A percentile compares a stretch with the other conserved stretches of the same genome.
Evolutionary conservation across 2,329 filamentous ascomycete species (phyloP).

Genomic region (Hymenoscyphus linearis): DNA sequence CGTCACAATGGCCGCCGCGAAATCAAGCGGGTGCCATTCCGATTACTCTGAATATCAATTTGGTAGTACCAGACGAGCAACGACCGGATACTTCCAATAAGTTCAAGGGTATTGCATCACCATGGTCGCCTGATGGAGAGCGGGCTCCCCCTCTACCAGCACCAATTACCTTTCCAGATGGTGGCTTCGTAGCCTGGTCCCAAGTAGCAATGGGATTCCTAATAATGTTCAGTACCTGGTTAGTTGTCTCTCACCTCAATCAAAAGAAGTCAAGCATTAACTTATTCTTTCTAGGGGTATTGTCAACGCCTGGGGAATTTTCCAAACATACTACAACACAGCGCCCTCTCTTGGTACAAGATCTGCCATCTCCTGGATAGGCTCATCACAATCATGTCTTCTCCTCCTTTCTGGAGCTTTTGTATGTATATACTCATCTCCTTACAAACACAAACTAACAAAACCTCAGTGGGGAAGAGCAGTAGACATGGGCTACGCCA

Average conservation of each 20-base stretch:
- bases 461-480: slow-evolving; percentile 14
- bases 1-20: too few species aligned
- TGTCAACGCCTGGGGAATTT: slow-evolving; percentile 36
- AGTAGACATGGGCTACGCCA: slow-evolving; percentile 21
- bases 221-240: slow-evolving; percentile 42
- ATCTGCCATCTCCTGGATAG: slow-evolving; percentile 45
- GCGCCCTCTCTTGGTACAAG: slow-evolving; percentile 30
- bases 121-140: background rate
- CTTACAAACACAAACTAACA: background rate
- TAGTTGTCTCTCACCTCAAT: slow-evolving; percentile 30
- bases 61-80: background rate
- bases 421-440: background rate
- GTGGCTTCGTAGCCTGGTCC: slow-evolving; percentile 43
- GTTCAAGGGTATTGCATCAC: background rate
- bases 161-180: slow-evolving; percentile 1
- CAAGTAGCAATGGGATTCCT: slow-evolving; percentile 43
- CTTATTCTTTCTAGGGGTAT: slow-evolving; percentile 12
- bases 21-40: too few species aligned
- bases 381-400: slow-evolving; percentile 42
- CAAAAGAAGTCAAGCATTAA: slow-evolving; percentile 30
- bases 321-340: slow-evolving; percentile 36
- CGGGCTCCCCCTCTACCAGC: background rate
- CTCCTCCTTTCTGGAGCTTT: slow-evolving; percentile 32
- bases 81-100: background rate
- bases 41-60: too few species aligned